These are phyloP conservation scores for Starmera dryadoides DNA, from an alignment of 805 yeast species.

Conservation along the genomic window DNA sequence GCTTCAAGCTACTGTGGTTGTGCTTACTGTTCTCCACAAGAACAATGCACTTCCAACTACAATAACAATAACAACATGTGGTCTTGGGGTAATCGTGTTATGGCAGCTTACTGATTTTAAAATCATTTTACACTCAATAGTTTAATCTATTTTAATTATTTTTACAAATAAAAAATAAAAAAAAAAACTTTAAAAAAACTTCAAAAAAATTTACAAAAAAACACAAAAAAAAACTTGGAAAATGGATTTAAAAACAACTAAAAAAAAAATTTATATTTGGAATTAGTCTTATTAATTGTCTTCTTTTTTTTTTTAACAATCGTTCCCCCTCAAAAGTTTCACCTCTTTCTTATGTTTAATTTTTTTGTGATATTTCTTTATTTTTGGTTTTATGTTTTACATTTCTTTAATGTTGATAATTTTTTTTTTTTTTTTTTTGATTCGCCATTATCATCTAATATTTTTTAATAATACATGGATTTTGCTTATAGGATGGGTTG, in stretches of 20 bases:
- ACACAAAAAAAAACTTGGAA: slow-evolving; percentile 1
- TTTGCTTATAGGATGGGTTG: not conserved
- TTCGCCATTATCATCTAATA: not conserved
- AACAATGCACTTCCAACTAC: not conserved
- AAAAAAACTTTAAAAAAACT: not conserved
- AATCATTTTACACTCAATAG: too few relatives aligned
- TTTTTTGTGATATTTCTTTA: not conserved
- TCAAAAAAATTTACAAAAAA: slow-evolving; percentile 2
- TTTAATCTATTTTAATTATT: too few relatives aligned
- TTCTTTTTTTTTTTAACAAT: not conserved
- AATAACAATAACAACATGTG: not conserved
- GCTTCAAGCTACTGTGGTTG: slow-evolving; percentile 16
- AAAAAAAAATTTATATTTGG: not conserved
- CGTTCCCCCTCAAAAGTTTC: not conserved
- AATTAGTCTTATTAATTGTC: not conserved
- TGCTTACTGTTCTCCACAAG: slow-evolving; percentile 12
- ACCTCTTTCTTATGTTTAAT: not conserved
- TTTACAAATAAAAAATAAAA: not conserved
- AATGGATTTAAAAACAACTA: not conserved
- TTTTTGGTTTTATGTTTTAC: too few relatives aligned
- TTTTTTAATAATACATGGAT: not conserved
- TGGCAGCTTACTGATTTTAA: too few relatives aligned
- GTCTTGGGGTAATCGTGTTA: not conserved
- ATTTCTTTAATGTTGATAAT: not conserved
- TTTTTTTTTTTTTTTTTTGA: not conserved